Percentiles rank a stretch among this genome's conserved stretches.
phyloP scores from a whole-genome alignment of 2,329 filamentous ascomycete genomes.

The Corinectria fuckeliana region DNA sequence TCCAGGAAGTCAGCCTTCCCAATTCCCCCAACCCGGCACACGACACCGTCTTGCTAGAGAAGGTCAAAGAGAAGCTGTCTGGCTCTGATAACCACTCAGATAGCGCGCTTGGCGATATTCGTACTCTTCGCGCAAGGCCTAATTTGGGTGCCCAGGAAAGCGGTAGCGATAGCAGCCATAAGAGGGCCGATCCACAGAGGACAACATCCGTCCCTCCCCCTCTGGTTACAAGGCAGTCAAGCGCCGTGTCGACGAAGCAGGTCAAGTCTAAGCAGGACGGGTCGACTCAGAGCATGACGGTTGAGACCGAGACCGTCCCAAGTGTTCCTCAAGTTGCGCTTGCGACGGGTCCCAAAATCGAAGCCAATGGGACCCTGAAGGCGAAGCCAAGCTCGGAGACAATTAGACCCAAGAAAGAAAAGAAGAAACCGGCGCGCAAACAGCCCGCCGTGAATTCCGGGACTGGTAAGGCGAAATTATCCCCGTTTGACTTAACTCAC shows the following conservation, averaged over 20 bases:
- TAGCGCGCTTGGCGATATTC: constrained; percentile 46
- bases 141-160: constrained; percentile 60
- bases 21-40: constrained; percentile 65
- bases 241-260: constrained; percentile 67
- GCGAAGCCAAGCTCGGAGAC: constrained; percentile 94
- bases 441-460: constrained; percentile 72
- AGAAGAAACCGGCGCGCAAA: constrained; percentile 81
- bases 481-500: constrained; percentile 16
- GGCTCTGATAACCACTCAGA: constrained; percentile 52
- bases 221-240: constrained; percentile 70
- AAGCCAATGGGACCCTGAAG: constrained; percentile 75
- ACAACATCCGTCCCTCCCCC: constrained; percentile 57
- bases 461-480: constrained; percentile 60
- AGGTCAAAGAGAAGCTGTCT: constrained; percentile 56
- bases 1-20: constrained; percentile 85
- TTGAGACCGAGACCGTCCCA: constrained; percentile 94
- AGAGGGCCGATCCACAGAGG: constrained; percentile 49
- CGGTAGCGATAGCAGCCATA: constrained; percentile 71
- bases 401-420: constrained; percentile 91
- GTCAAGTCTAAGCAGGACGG: constrained; percentile 76
- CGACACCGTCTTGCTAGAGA: constrained; percentile 56
- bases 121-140: constrained; percentile 54
- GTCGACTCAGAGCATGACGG: constrained; percentile 90
- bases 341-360: constrained; percentile 67
- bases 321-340: constrained; percentile 87